phyloP scores from a whole-genome alignment of 2,329 filamentous ascomycete species.

The Diaporthe citriasiana region DNA sequence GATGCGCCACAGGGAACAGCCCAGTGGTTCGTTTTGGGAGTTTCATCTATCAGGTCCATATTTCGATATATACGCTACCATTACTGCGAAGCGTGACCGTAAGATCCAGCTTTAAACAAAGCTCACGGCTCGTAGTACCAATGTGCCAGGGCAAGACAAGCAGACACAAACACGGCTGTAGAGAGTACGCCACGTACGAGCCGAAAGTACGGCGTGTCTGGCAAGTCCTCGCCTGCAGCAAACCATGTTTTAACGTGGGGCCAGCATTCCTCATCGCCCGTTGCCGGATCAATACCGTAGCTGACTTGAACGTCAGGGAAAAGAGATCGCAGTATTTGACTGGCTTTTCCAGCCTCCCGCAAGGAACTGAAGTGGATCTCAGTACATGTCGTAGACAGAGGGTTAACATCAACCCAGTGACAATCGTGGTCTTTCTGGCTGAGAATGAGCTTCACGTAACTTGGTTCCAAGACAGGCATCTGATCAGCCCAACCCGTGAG shows the following conservation, averaged over 20 bases:
- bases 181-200: background rate
- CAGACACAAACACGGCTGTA: background rate
- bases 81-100: background rate
- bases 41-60: background rate
- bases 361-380: constrained; percentile 4
- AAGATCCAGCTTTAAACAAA: background rate
- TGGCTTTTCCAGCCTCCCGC: background rate
- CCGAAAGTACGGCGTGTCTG: background rate
- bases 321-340: background rate
- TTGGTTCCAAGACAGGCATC: background rate
- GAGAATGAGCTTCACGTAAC: background rate
- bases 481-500: background rate
- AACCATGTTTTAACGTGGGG: background rate
- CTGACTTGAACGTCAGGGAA: background rate
- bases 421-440: background rate
- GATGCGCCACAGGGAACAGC: background rate
- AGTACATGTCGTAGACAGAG: background rate
- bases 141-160: background rate
- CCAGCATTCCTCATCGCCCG: background rate
- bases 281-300: constrained; percentile 6
- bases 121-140: background rate
- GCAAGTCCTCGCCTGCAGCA: background rate
- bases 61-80: background rate
- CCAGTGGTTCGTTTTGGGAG: background rate
- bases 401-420: background rate